phyloP scores from a whole-genome alignment of 2,329 filamentous ascomycete genomes.

The Verticillium nubilum region DNA sequence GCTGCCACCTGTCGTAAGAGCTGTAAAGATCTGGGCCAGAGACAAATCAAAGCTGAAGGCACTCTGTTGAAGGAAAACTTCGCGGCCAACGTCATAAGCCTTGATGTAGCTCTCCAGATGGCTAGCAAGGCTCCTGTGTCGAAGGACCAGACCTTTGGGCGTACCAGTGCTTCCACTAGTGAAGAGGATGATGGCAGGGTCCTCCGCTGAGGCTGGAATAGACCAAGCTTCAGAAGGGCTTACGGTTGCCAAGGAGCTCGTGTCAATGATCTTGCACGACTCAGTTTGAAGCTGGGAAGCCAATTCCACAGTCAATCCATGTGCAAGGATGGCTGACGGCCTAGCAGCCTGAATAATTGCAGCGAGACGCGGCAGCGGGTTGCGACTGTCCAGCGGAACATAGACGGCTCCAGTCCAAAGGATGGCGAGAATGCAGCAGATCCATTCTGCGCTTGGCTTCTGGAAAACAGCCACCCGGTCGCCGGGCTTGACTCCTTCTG shows the following conservation, averaged over 20 bases:
- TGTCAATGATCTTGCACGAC: background rate
- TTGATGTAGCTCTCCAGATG: conserved; percentile 8
- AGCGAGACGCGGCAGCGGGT: conserved; percentile 21
- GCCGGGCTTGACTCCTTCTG: conserved; percentile 3
- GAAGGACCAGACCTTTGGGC: conserved; percentile 35
- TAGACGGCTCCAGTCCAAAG: conserved; percentile 29
- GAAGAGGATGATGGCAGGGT: conserved; percentile 25
- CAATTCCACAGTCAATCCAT: conserved; percentile 5
- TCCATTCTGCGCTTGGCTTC: conserved; percentile 25
- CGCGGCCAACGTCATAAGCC: conserved; percentile 16
- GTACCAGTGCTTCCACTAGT: conserved; percentile 23
- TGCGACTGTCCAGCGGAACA: conserved; percentile 32
- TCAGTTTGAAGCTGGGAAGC: background rate
- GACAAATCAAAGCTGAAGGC: conserved; percentile 35
- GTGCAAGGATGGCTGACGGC: conserved; percentile 16
- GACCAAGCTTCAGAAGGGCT: background rate
- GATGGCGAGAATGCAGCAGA: conserved; percentile 34
- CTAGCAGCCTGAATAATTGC: conserved; percentile 21
- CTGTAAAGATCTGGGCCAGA: conserved; percentile 27
- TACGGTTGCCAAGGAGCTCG: background rate
- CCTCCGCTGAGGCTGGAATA: background rate
- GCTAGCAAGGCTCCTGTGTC: conserved; percentile 22
- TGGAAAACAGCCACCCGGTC: conserved; percentile 32
- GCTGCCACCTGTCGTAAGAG: conserved; percentile 27
- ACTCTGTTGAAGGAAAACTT: conserved; percentile 30